Evolutionary conservation across 306 rosid species (phyloP).

Genomic region (Benincasa hispida): DNA sequence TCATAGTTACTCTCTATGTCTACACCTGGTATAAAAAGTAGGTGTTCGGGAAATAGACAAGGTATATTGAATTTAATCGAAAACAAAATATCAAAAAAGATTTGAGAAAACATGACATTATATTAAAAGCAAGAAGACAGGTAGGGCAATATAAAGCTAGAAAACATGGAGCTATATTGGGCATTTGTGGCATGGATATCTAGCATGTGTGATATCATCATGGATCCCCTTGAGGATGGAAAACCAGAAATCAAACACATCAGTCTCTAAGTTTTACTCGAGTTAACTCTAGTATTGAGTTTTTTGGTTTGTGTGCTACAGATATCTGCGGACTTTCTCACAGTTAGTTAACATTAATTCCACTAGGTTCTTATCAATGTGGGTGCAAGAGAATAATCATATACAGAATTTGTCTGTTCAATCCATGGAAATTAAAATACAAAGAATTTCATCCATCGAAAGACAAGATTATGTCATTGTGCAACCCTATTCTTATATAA

Average conservation of each 20-base stretch:
- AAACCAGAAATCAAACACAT: background rate
- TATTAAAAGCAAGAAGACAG: background rate
- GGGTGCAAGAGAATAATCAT: constrained; percentile 4
- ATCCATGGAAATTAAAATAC: background rate
- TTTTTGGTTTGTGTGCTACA: background rate
- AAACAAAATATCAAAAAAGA: background rate
- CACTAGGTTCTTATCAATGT: background rate
- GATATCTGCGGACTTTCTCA: background rate
- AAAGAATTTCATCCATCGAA: background rate
- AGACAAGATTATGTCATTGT: background rate
- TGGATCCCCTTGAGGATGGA: background rate
- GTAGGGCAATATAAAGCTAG: background rate
- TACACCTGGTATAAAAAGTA: background rate
- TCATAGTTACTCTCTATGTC: background rate
- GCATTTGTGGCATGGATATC: background rate
- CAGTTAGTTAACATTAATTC: background rate
- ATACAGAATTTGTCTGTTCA: background rate
- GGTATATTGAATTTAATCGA: background rate
- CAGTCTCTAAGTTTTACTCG: background rate
- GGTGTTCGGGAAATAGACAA: background rate
- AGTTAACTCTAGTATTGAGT: background rate
- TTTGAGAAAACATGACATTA: background rate
- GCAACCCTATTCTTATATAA: background rate
- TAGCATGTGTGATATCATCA: background rate
- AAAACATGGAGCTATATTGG: background rate